These are phyloP conservation scores for Sugiyamaella smithiae DNA, from an alignment of 805 yeast genomes.

Conservation along the genomic window DNA sequence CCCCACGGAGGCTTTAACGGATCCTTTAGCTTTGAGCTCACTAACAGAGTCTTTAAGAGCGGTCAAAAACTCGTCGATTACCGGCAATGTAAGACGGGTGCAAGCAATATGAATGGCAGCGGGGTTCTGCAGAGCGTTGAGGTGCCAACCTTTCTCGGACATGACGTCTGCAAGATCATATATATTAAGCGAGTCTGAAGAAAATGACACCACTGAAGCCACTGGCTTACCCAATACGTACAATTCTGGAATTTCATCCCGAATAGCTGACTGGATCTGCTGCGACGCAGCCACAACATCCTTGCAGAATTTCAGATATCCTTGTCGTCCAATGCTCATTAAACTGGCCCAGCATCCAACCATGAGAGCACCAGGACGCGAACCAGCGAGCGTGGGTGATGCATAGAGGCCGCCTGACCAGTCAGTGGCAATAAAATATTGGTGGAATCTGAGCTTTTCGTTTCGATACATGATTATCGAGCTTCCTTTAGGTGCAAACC, in stretches of 20 bases:
- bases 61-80: slow-evolving; percentile 55
- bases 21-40: slow-evolving; percentile 37
- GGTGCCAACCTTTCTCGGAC: slow-evolving; percentile 78
- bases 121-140: slow-evolving; percentile 82
- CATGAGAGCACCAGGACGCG: slow-evolving; percentile 94
- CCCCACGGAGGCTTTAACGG: slow-evolving; percentile 36
- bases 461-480: slow-evolving; percentile 87
- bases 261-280: slow-evolving; percentile 49
- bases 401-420: slow-evolving; percentile 98
- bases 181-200: slow-evolving; percentile 57
- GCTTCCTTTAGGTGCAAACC: slow-evolving; percentile 97
- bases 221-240: slow-evolving; percentile 81
- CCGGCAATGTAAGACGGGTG: slow-evolving; percentile 64
- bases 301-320: slow-evolving; percentile 64
- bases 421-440: slow-evolving; percentile 75
- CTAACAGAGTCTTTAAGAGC: slow-evolving; percentile 49
- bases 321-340: slow-evolving; percentile 77
- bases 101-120: slow-evolving; percentile 89
- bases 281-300: slow-evolving; percentile 67
- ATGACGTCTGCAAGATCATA: slow-evolving; percentile 77
- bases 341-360: slow-evolving; percentile 99
- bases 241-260: slow-evolving; percentile 50
- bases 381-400: slow-evolving; percentile 94
- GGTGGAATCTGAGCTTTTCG: slow-evolving; percentile 64
- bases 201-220: slow-evolving; percentile 78